phyloP scores from a whole-genome alignment of 257 asterid genomes.

The Salvia splendens region DNA sequence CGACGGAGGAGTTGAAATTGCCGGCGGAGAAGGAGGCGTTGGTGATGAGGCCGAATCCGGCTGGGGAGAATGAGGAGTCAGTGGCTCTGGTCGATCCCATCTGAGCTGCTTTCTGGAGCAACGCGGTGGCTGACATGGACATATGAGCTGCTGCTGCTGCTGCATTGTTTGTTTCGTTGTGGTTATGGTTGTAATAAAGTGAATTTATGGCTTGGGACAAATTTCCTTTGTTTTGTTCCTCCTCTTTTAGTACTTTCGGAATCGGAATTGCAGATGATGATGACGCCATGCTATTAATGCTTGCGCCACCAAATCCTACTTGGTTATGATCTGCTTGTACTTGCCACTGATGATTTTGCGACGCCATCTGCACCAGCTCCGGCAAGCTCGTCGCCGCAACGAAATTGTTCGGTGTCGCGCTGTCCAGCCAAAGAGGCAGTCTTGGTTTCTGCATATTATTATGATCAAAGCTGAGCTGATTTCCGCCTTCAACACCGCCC shows the following conservation, averaged over 20 bases:
- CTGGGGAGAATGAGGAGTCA: conserved; percentile 38
- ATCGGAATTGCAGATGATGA: conserved; percentile 28
- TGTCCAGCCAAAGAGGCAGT: conserved; percentile 61
- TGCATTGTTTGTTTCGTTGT: conserved; percentile 23
- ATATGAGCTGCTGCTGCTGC: conserved; percentile 42
- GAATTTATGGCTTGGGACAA: conserved; percentile 51
- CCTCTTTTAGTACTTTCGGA: conserved; percentile 54
- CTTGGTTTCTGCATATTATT: conserved; percentile 56
- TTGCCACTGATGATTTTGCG: conserved; percentile 54
- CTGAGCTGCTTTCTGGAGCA: conserved; percentile 81
- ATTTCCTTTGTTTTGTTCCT: conserved; percentile 56
- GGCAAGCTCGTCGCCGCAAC: conserved; percentile 46
- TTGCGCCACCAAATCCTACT: not conserved
- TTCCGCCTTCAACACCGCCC: conserved; percentile 37
- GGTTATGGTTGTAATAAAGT: conserved; percentile 44
- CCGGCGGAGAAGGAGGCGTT: conserved; percentile 34
- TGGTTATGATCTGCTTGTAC: conserved; percentile 18
- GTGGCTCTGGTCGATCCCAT: conserved; percentile 75
- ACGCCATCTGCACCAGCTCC: conserved; percentile 60
- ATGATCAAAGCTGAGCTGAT: conserved; percentile 6
- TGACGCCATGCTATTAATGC: conserved; percentile 20
- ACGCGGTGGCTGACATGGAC: conserved; percentile 91
- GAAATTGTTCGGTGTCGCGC: conserved; percentile 34
- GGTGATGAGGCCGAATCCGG: conserved; percentile 58
- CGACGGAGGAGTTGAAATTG: conserved; percentile 32